Conservation (phyloP, 169 alveolate species). For the Eimeria falciformis region DNA sequence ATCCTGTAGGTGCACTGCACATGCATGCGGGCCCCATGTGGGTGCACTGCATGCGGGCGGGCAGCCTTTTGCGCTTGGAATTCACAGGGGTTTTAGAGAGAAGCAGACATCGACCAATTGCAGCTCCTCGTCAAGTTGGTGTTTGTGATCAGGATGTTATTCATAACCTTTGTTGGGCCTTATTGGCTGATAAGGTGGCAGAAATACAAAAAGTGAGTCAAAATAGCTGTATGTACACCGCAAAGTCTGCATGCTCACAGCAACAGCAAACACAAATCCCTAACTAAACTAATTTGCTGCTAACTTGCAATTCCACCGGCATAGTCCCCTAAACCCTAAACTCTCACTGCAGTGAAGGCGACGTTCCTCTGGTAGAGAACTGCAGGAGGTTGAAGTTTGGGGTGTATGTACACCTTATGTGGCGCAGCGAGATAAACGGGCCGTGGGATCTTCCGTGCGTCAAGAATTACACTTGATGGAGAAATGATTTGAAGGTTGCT, state of each 20-base stretch:
- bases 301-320: too few relatives aligned
- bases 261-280: too few relatives aligned
- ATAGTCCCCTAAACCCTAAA: too few relatives aligned
- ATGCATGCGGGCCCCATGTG: too few relatives aligned
- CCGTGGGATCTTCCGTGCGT: slow-evolving; percentile 69
- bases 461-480: slow-evolving; percentile 45
- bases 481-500: not conserved
- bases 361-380: not conserved
- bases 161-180: slow-evolving; percentile 72
- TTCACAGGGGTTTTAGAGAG: too few relatives aligned
- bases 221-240: not conserved
- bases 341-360: not conserved
- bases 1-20: slow-evolving; percentile 29
- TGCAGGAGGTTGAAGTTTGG: not conserved
- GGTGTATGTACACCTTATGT: not conserved
- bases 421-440: slow-evolving; percentile 69
- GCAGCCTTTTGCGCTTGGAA: too few relatives aligned
- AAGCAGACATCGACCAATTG: too few relatives aligned
- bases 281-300: too few relatives aligned
- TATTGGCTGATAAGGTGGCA: slow-evolving; percentile 71
- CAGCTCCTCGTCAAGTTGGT: too few relatives aligned
- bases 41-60: too few relatives aligned
- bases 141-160: slow-evolving; percentile 42
- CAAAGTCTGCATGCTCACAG: not conserved
- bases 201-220: slow-evolving; percentile 60